Conservation (phyloP, 2,329 filamentous ascomycete species). For the Cercospora sojina region DNA sequence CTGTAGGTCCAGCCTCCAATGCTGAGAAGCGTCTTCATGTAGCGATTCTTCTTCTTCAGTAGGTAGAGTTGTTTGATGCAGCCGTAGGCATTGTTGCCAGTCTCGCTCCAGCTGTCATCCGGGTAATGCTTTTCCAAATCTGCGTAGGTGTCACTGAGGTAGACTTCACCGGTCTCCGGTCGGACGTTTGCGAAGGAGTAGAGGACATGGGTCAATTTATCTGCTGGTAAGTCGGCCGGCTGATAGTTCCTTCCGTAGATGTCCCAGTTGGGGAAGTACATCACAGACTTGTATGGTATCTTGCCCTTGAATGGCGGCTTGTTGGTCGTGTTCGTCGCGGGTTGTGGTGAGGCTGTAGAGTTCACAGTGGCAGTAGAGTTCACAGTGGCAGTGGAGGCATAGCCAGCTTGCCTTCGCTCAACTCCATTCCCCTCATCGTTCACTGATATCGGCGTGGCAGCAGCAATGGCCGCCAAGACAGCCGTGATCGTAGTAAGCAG, state of each 20-base stretch:
- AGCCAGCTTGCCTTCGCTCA: neutral
- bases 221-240: conserved; percentile 77
- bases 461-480: neutral
- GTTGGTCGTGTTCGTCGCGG: neutral
- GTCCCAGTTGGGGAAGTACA: conserved; percentile 33
- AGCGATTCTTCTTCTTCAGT: conserved; percentile 72
- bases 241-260: conserved; percentile 61
- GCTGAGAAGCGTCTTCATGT: conserved; percentile 75
- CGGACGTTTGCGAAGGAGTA: conserved; percentile 89
- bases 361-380: conserved; percentile 1
- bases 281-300: conserved; percentile 20
- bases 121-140: conserved; percentile 69
- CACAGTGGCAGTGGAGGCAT: neutral
- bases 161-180: conserved; percentile 75
- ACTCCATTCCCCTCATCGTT: neutral
- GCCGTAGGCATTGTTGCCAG: conserved; percentile 72
- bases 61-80: conserved; percentile 74
- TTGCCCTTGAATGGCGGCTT: neutral
- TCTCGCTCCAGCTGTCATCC: conserved; percentile 62
- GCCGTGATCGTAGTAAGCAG: conserved; percentile 3
- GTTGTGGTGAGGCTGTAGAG: neutral
- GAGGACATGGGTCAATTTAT: conserved; percentile 84
- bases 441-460: neutral
- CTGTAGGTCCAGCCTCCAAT: conserved; percentile 83
- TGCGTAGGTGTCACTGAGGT: conserved; percentile 66